Conservation (phyloP, 106 monocot genomes). For the Ottelia alismoides region DNA sequence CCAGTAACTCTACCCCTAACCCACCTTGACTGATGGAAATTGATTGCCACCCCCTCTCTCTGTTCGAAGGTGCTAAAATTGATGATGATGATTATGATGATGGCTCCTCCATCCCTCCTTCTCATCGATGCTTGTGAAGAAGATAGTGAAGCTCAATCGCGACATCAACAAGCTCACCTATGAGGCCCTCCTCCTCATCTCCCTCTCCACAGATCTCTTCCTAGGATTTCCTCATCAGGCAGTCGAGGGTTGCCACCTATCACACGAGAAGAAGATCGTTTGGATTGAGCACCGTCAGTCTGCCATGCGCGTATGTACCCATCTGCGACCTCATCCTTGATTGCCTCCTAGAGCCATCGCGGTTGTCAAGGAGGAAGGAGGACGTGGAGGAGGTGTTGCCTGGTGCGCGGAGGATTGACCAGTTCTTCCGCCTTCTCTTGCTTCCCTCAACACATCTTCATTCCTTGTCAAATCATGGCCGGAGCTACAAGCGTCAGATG, state of each 20-base stretch:
- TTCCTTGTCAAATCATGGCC: too few relatives aligned
- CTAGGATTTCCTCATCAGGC: constrained; percentile 33
- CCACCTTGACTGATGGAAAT: too few relatives aligned
- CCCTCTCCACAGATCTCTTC: constrained; percentile 72
- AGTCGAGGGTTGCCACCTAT: constrained; percentile 22
- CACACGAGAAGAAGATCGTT: constrained; percentile 33
- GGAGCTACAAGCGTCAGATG: too few relatives aligned
- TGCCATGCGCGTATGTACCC: constrained; percentile 48
- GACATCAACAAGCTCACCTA: constrained; percentile 71
- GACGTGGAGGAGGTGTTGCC: constrained; percentile 21
- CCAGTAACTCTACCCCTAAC: too few relatives aligned
- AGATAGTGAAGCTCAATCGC: constrained; percentile 66
- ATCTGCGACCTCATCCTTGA: constrained; percentile 84
- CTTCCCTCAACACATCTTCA: too few relatives aligned
- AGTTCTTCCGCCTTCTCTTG: constrained; percentile 68
- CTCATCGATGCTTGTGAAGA: constrained; percentile 58
- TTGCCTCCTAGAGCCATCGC: constrained; percentile 21
- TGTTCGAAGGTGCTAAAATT: too few relatives aligned
- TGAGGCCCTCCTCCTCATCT: constrained; percentile 61
- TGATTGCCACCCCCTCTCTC: too few relatives aligned
- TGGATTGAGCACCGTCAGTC: constrained; percentile 41
- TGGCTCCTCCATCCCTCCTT: constrained; percentile 40
- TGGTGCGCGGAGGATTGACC: constrained; percentile 59
- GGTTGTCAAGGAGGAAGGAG: not conserved
- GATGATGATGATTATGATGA: too few relatives aligned